Conservation (phyloP, 768 basidiomycete genomes). For the Trametopsis cervina region DNA sequence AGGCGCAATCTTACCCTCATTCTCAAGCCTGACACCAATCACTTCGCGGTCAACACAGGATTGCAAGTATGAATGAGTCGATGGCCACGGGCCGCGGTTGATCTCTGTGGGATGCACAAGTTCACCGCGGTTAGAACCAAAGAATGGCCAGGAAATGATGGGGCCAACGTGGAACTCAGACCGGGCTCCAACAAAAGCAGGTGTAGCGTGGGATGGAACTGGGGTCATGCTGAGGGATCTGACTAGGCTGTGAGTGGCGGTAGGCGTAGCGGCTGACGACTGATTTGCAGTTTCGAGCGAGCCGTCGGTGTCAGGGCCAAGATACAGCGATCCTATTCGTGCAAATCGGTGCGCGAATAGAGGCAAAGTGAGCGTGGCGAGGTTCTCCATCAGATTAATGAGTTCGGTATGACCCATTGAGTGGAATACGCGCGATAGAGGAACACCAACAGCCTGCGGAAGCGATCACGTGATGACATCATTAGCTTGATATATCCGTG, state of each 20-base stretch:
- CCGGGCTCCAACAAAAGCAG: not conserved
- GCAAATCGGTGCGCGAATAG: slow-evolving; percentile 74
- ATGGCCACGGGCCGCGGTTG: slow-evolving; percentile 74
- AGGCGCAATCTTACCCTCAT: slow-evolving; percentile 69
- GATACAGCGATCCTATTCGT: slow-evolving; percentile 69
- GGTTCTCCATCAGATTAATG: slow-evolving; percentile 56
- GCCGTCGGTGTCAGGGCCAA: slow-evolving; percentile 29
- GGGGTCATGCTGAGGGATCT: slow-evolving; percentile 11
- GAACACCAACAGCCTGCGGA: slow-evolving; percentile 63
- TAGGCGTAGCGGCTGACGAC: slow-evolving; percentile 18
- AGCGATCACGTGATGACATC: slow-evolving; percentile 5
- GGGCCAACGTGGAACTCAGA: slow-evolving; percentile 60
- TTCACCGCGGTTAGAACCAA: slow-evolving; percentile 76
- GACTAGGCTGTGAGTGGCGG: slow-evolving; percentile 12
- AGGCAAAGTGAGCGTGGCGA: slow-evolving; percentile 62
- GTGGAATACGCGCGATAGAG: slow-evolving; percentile 66
- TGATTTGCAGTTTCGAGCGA: not conserved
- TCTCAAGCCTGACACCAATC: slow-evolving; percentile 64
- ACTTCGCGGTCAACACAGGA: slow-evolving; percentile 72
- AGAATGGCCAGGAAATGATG: slow-evolving; percentile 89
- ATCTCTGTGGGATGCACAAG: slow-evolving; percentile 61
- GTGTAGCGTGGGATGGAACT: not conserved
- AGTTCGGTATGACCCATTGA: slow-evolving; percentile 60
- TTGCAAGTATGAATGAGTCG: slow-evolving; percentile 49
- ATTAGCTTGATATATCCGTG: not conserved